Evolutionary conservation across 441 rosid genomes (phyloP).

Genomic region (Daphne laureola): DNA sequence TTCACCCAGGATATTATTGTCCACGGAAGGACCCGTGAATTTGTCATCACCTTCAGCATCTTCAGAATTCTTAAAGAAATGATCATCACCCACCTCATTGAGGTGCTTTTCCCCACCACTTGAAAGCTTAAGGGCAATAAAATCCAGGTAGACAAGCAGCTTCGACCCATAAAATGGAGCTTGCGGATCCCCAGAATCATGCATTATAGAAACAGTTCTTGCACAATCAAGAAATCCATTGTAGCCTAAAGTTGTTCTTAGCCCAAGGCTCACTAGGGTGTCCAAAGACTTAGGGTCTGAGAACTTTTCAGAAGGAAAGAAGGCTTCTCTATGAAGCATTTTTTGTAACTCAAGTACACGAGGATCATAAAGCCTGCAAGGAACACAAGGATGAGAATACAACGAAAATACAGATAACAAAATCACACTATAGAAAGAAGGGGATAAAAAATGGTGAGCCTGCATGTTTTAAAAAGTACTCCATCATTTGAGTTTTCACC

Average conservation of each 20-base stretch:
- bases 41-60: constrained; percentile 20
- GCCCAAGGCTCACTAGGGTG: constrained; percentile 71
- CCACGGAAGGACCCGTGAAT: constrained; percentile 24
- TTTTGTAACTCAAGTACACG: constrained; percentile 63
- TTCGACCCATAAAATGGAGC: constrained; percentile 51
- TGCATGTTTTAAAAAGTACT: no score
- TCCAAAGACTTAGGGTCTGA: constrained; percentile 73
- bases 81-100: constrained; percentile 29
- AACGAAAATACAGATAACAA: constrained; percentile 2
- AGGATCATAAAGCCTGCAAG: constrained; percentile 96
- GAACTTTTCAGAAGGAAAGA: constrained; percentile 81
- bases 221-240: constrained; percentile 85
- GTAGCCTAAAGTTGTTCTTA: constrained; percentile 57
- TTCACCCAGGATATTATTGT: constrained; percentile 24
- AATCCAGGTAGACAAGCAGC: constrained; percentile 53
- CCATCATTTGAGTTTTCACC: no score
- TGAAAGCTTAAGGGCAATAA: constrained; percentile 53
- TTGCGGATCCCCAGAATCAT: constrained; percentile 56
- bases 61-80: constrained; percentile 16
- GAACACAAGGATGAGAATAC: constrained; percentile 15
- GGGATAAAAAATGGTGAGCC: no score
- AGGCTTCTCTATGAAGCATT: constrained; percentile 65
- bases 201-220: constrained; percentile 59
- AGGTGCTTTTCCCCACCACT: constrained; percentile 27
- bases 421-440: no score